Evolutionary conservation across 306 rosid species (phyloP).

Genomic region (Prosopis cineraria): DNA sequence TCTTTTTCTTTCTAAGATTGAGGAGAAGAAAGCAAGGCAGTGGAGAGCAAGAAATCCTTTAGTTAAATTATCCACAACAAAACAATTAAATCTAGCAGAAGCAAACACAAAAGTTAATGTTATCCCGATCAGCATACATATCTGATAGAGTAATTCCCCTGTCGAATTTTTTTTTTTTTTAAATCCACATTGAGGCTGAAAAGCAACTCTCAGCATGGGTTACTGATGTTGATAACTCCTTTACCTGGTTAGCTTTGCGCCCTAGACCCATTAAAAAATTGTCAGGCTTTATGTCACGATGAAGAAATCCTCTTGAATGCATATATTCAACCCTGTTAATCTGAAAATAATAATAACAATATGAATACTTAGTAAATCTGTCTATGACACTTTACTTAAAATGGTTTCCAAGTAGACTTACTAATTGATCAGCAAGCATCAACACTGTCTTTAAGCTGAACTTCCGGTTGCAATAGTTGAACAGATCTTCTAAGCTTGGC

Average conservation of each 20-base stretch:
- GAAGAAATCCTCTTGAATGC: slow-evolving; percentile 99
- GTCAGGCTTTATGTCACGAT: slow-evolving; percentile 99
- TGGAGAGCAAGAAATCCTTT: slow-evolving; percentile 18
- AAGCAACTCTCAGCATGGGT: background rate
- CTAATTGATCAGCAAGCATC: slow-evolving; percentile 99
- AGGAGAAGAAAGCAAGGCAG: slow-evolving; percentile 21
- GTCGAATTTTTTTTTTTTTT: no score
- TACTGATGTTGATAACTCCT: background rate
- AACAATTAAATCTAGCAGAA: background rate
- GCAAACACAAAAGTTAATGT: background rate
- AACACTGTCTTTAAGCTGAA: slow-evolving; percentile 86
- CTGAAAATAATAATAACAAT: slow-evolving; percentile 52
- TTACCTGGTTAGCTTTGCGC: slow-evolving; percentile 97
- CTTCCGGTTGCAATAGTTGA: slow-evolving; percentile 94
- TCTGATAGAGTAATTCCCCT: no score
- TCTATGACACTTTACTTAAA: slow-evolving; percentile 27
- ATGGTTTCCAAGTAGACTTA: slow-evolving; percentile 44
- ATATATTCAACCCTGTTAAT: slow-evolving; percentile 98
- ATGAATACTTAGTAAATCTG: slow-evolving; percentile 12
- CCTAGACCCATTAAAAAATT: slow-evolving; percentile 98
- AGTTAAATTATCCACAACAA: background rate
- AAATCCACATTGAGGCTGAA: no score
- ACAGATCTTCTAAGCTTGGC: slow-evolving; percentile 97
- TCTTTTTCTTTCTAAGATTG: background rate
- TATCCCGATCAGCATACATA: no score